phyloP scores from a whole-genome alignment of 2,329 filamentous ascomycete species.

The Seiridium unicorne region DNA sequence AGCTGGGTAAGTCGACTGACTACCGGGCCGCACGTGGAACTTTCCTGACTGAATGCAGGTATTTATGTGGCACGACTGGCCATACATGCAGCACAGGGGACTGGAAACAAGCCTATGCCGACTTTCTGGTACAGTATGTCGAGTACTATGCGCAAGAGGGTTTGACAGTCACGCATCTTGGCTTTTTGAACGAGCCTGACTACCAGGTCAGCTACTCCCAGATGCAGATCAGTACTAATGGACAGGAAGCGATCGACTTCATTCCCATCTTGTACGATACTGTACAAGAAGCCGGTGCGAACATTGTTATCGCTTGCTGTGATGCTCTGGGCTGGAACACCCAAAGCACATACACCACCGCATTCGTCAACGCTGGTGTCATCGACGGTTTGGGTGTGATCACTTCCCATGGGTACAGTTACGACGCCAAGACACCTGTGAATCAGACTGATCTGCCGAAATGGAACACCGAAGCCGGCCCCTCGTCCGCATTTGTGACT shows the following conservation, averaged over 20 bases:
- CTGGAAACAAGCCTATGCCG: slow-evolving; percentile 47
- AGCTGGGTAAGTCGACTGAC: slow-evolving; percentile 13
- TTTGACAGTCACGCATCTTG: slow-evolving; percentile 42
- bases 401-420: slow-evolving; percentile 19
- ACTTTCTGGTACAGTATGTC: slow-evolving; percentile 47
- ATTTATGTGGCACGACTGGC: slow-evolving; percentile 37
- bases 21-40: not conserved
- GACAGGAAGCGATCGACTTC: slow-evolving; percentile 23
- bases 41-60: slow-evolving; percentile 13
- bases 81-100: slow-evolving; percentile 37
- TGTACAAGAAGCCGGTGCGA: slow-evolving; percentile 33
- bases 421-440: slow-evolving; percentile 21
- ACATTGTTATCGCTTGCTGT: slow-evolving; percentile 41
- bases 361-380: slow-evolving; percentile 10
- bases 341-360: slow-evolving; percentile 11
- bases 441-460: slow-evolving; percentile 27
- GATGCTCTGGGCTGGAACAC: slow-evolving; percentile 27
- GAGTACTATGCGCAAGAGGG: slow-evolving; percentile 42
- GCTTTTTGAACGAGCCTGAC: slow-evolving; percentile 45
- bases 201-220: slow-evolving; percentile 34
- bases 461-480: slow-evolving; percentile 47
- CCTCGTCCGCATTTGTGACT: slow-evolving; percentile 30
- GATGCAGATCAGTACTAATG: slow-evolving; percentile 31
- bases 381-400: slow-evolving; percentile 12
- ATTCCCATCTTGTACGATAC: slow-evolving; percentile 35